Conservation (phyloP, 306 rosid species). For the Lablab purpureus region DNA sequence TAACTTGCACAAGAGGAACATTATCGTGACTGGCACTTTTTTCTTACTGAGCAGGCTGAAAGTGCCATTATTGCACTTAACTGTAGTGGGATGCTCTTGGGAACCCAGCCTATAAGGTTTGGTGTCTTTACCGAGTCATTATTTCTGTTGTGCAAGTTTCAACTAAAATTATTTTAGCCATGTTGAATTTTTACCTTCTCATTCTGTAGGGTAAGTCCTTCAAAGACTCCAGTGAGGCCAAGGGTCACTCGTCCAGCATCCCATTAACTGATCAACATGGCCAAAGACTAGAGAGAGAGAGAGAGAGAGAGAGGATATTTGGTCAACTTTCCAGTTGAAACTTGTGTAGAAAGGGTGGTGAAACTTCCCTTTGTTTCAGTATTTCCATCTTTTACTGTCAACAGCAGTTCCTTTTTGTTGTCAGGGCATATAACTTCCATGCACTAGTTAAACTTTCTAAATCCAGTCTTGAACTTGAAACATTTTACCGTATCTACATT, state of each 20-base stretch:
- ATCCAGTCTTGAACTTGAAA: conserved; percentile 55
- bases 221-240: conserved; percentile 98
- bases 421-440: conserved; percentile 50
- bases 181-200: conserved; percentile 35
- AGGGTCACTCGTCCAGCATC: conserved; percentile 69
- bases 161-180: background rate
- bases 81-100: conserved; percentile 92
- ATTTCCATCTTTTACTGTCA: conserved; percentile 55
- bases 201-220: conserved; percentile 90
- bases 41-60: conserved; percentile 76
- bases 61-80: conserved; percentile 90
- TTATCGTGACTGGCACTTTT: conserved; percentile 31
- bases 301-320: conserved; percentile 46
- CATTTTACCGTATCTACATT: conserved; percentile 43
- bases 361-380: conserved; percentile 64
- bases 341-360: conserved; percentile 62
- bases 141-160: conserved; percentile 24
- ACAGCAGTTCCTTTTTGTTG: conserved; percentile 57
- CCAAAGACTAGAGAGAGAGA: conserved; percentile 22
- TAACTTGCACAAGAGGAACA: conserved; percentile 26
- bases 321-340: conserved; percentile 55
- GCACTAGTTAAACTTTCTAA: conserved; percentile 66
- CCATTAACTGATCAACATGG: conserved; percentile 44
- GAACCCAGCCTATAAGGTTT: conserved; percentile 90
- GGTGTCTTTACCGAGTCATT: conserved; percentile 22